Base-by-base conservation (phyloP, 2,329 filamentous ascomycete species). In the Thelonectria rubi region DNA sequence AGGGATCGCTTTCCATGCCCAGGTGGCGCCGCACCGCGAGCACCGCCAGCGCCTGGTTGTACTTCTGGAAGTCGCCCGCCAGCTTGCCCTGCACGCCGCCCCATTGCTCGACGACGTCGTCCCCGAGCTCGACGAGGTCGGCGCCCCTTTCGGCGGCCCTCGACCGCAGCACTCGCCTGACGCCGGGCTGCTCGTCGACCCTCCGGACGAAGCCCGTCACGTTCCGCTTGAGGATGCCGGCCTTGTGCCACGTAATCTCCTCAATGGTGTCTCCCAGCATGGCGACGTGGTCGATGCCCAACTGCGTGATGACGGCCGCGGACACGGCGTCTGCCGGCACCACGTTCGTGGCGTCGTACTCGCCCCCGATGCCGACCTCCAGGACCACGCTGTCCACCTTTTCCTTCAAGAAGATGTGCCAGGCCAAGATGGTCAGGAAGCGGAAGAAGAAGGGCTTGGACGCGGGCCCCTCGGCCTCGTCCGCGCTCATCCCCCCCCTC, bases 341-440 rank as follows among this genome's bases (percentile, higher is more conserved):
- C 20, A 98, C 86, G 72, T 98, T 98, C 10, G 95, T 99, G 26
- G 91, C 91, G 73, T 98, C 94, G 72, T 93, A 93, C 78, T 97
- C 92, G 50, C 94, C 95, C 15, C 95, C 95, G 65, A 98, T 96
- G 1, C 95, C 95, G 71, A 93, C 97, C 78, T 99, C 95, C 34
- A 98, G 84, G 10, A 98, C 88, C 0, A 93, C 94, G 17, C 88
- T 88, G 65, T 89, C 83, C 0, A 97, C 88, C 1, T 90, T 89
- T 74, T 95, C 90, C 49, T 83, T 77, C 24, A 96, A 73, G 69
- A 97, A 99, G 2, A 89, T 85, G 72, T 97, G 93, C 70, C 97
- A 87, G 1, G 94, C 94, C 80, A 97, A 85, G 39, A 99, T 82
- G 0, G 94, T 97, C 73, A 99, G 76, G 73, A 92, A 97, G 26